Evolutionary conservation across 2,329 filamentous ascomycete genomes (phyloP).

Genomic region (Aspergillus sp.): DNA sequence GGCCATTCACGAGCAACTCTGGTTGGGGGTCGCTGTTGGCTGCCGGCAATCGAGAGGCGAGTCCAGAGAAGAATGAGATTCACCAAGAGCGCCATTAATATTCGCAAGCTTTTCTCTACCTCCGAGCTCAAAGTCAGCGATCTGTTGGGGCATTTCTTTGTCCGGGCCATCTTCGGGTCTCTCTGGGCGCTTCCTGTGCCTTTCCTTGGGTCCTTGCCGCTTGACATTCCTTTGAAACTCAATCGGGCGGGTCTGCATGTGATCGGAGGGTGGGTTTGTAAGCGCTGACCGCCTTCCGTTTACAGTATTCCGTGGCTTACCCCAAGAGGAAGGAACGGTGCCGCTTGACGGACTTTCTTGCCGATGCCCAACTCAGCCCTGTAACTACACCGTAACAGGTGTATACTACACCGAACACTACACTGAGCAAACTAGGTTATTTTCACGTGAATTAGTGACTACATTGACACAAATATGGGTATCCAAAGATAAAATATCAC

Average conservation of each 20-base stretch:
- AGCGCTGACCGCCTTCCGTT: slow-evolving; percentile 3
- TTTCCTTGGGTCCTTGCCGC: slow-evolving; percentile 1
- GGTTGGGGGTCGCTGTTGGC: not conserved
- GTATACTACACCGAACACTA: not conserved
- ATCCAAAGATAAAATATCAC: slow-evolving; percentile 15
- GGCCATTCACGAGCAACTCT: not conserved
- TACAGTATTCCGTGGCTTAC: not conserved
- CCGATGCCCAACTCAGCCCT: too few species aligned
- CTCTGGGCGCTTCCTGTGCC: not conserved
- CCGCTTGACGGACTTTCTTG: too few species aligned
- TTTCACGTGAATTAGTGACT: not conserved
- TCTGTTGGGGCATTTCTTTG: not conserved
- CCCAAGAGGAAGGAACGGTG: not conserved
- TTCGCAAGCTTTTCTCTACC: not conserved
- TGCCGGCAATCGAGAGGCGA: not conserved
- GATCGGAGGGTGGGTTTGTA: not conserved
- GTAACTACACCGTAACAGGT: not conserved
- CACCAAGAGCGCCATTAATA: not conserved
- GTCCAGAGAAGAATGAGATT: not conserved
- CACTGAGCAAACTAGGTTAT: not conserved
- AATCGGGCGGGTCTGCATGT: slow-evolving; percentile 13
- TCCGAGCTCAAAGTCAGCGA: not conserved
- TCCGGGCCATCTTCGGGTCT: not conserved
- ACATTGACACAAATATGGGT: not conserved
- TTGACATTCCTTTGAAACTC: slow-evolving; percentile 6